Conservation (phyloP, 768 basidiomycete genomes). For the Trametes cinnabarina region DNA sequence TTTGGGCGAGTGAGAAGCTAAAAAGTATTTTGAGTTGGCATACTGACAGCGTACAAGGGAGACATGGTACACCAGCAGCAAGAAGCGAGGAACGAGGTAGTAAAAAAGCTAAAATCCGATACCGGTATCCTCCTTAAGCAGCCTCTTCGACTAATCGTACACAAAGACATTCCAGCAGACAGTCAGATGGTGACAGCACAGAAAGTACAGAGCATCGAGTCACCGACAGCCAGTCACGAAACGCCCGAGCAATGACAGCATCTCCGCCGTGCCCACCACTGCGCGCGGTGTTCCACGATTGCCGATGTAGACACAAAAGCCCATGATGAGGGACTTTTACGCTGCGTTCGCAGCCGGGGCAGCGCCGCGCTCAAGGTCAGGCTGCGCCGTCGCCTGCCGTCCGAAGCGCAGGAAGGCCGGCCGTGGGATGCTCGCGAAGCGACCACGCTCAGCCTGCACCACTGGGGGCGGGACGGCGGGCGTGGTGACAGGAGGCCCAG, state of each 20-base stretch:
- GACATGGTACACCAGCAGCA: not conserved
- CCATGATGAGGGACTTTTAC: not conserved
- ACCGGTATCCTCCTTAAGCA: not conserved
- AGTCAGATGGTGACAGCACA: not conserved
- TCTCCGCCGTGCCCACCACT: too few species aligned
- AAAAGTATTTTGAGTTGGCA: too few species aligned
- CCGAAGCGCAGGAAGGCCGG: constrained; percentile 25
- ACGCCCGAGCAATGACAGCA: too few species aligned
- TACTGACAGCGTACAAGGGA: not conserved
- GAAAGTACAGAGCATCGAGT: not conserved
- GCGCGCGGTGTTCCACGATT: too few species aligned
- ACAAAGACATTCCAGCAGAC: not conserved
- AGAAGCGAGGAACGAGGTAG: too few species aligned
- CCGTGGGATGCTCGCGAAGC: constrained; percentile 19
- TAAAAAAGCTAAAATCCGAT: too few species aligned
- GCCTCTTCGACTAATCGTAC: not conserved
- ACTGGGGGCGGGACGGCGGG: constrained; percentile 10
- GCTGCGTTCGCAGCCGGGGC: constrained; percentile 17
- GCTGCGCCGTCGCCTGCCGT: constrained; percentile 19
- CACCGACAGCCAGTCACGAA: not conserved
- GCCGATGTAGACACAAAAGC: not conserved
- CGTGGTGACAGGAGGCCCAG: not conserved
- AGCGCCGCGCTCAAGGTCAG: constrained; percentile 28
- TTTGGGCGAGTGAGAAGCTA: too few species aligned
- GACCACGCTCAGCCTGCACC: constrained; percentile 19